Evolutionary conservation across 1,284 basidiomycete genomes (phyloP).

Genomic region (Moesziomyces sp.): DNA sequence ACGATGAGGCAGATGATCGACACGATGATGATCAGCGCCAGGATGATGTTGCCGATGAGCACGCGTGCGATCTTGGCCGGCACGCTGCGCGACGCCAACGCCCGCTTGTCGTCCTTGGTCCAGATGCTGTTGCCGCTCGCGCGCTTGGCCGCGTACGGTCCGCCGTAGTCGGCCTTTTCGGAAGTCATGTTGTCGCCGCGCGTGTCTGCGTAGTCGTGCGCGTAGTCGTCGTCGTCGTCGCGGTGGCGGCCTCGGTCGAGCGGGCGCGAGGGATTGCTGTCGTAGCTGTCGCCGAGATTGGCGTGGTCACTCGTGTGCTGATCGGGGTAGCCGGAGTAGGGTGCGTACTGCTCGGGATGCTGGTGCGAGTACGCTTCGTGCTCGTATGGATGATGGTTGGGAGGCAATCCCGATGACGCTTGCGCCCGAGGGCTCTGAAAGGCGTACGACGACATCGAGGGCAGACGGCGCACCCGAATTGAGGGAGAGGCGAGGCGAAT

Average conservation of each 20-base stretch:
- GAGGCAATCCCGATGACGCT: conserved; percentile 25
- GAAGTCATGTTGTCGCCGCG: conserved; percentile 18
- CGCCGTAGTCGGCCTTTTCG: conserved; percentile 27
- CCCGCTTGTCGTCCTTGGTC: conserved; percentile 56
- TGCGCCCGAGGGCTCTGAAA: conserved; percentile 38
- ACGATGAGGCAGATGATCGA: conserved; percentile 59
- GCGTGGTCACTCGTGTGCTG: conserved; percentile 11
- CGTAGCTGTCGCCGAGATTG: conserved; percentile 22
- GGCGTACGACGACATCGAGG: conserved; percentile 33
- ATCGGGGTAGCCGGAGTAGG: conserved; percentile 6
- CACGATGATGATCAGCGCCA: conserved; percentile 55
- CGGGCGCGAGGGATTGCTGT: conserved; percentile 20
- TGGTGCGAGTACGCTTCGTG: conserved; percentile 30
- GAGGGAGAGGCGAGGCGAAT: too few relatives aligned
- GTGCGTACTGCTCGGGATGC: conserved; percentile 14
- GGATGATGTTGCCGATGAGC: conserved; percentile 55
- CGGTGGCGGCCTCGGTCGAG: conserved; percentile 8
- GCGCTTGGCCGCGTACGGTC: conserved; percentile 28
- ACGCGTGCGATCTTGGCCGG: conserved; percentile 57
- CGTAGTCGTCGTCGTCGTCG: conserved; percentile 7
- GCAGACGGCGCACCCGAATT: too few relatives aligned
- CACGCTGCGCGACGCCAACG: conserved; percentile 49
- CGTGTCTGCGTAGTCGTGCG: conserved; percentile 12
- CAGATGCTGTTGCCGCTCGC: conserved; percentile 61
- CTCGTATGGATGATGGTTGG: conserved; percentile 8